Evolutionary conservation across 1,284 basidiomycete genomes (phyloP).

Genomic region (Cryptococcus maquisensis): DNA sequence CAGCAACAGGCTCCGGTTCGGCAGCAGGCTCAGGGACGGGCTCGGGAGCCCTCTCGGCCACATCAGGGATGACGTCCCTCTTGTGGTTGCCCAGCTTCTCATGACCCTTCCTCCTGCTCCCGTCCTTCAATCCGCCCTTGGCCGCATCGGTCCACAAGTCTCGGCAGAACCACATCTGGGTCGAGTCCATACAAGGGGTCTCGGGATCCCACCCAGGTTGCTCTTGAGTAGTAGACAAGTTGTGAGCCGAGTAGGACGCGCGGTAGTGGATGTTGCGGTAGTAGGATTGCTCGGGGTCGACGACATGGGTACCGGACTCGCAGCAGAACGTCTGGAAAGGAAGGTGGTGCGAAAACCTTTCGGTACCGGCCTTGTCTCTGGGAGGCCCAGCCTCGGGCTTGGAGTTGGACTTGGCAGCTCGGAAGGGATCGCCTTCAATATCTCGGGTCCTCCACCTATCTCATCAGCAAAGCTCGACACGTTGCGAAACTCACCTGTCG

Average conservation of each 20-base stretch:
- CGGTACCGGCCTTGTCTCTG: constrained; percentile 70
- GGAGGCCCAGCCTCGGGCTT: constrained; percentile 86
- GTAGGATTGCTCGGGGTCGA: constrained; percentile 88
- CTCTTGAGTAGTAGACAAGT: constrained; percentile 62
- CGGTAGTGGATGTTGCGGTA: constrained; percentile 82
- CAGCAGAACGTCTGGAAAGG: constrained; percentile 97
- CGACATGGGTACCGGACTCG: constrained; percentile 89
- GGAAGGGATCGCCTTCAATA: constrained; percentile 91
- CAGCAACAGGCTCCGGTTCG: constrained; percentile 2
- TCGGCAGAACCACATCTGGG: constrained; percentile 91
- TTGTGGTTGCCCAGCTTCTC: constrained; percentile 25
- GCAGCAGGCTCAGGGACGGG: constrained; percentile 5
- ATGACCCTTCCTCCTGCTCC: constrained; percentile 20
- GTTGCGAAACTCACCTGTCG: constrained; percentile 62
- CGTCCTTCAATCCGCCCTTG: constrained; percentile 58
- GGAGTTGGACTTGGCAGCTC: constrained; percentile 86
- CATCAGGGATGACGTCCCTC: constrained; percentile 24
- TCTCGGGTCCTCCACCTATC: constrained; percentile 87
- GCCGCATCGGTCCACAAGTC: constrained; percentile 87
- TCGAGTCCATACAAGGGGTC: constrained; percentile 83
- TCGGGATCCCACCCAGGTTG: constrained; percentile 63
- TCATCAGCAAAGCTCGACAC: neutral
- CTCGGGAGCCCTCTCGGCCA: constrained; percentile 16
- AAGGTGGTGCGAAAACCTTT: constrained; percentile 79
- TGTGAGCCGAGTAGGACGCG: constrained; percentile 70